These are phyloP conservation scores for Rhazya stricta DNA, from an alignment of 257 asterid genomes.

Conservation along the genomic window DNA sequence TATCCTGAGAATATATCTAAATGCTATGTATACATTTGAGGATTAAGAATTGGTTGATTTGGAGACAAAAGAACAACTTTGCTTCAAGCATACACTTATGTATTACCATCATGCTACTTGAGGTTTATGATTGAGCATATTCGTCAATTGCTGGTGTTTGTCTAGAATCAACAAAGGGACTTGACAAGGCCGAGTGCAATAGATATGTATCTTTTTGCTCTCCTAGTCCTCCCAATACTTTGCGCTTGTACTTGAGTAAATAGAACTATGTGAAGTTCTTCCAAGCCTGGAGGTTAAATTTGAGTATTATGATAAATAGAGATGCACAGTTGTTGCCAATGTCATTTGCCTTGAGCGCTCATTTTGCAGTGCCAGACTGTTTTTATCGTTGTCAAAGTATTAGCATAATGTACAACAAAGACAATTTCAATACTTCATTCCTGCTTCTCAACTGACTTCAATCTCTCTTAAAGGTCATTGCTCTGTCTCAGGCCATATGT, in stretches of 20 bases:
- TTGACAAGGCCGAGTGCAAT: background rate
- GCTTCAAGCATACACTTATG: background rate
- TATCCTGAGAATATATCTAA: background rate
- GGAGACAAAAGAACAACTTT: background rate
- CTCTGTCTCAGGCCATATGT: slow-evolving; percentile 51
- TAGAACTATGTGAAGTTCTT: background rate
- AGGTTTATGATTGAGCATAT: background rate
- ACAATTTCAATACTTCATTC: background rate
- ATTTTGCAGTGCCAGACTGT: background rate
- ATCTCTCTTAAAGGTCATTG: slow-evolving; percentile 6
- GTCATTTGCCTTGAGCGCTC: background rate
- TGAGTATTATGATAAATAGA: background rate
- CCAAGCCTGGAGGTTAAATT: background rate
- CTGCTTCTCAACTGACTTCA: background rate
- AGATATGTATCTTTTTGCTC: background rate
- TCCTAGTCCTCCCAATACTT: background rate
- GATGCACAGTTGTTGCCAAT: background rate
- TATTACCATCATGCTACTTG: background rate
- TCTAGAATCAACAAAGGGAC: background rate
- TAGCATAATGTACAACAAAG: background rate
- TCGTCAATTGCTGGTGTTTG: background rate
- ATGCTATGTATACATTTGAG: background rate
- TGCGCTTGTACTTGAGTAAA: background rate
- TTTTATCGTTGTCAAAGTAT: background rate
- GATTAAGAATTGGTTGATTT: background rate